Percentiles rank a stretch among this genome's conserved stretches.
Conservation (phyloP, 2,329 filamentous ascomycete genomes). For the Neofusicoccum sp. region DNA sequence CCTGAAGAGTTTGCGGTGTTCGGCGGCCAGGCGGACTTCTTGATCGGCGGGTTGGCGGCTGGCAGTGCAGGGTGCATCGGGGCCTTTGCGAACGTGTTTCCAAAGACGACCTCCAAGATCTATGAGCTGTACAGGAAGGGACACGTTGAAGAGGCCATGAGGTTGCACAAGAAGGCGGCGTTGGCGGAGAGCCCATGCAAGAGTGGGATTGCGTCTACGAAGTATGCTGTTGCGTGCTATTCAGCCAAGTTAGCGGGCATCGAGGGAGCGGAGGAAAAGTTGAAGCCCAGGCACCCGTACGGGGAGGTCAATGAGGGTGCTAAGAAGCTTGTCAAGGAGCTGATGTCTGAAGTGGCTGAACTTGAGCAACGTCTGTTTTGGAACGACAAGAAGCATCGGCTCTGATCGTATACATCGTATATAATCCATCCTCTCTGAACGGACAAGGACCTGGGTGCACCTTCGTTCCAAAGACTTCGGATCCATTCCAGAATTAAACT, state of each 20-base stretch:
- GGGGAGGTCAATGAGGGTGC: constrained; percentile 34
- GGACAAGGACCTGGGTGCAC: too few species aligned
- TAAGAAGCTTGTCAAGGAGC: neutral
- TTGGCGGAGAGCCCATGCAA: constrained; percentile 66
- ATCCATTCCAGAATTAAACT: too few species aligned
- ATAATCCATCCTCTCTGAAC: too few species aligned
- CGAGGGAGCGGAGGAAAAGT: constrained; percentile 53
- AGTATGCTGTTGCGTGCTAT: constrained; percentile 63
- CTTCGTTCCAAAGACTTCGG: too few species aligned
- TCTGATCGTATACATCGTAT: too few species aligned
- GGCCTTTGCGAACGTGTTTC: constrained; percentile 35
- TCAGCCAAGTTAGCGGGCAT: constrained; percentile 61
- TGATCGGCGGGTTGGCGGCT: constrained; percentile 55
- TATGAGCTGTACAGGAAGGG: constrained; percentile 62
- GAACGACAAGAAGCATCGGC: too few species aligned
- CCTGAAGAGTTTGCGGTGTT: constrained; percentile 62
- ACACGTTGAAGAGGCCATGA: constrained; percentile 56
- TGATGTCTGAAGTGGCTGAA: constrained; percentile 1
- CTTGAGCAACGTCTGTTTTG: neutral
- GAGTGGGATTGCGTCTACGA: constrained; percentile 64
- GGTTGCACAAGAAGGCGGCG: constrained; percentile 60
- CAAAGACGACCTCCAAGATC: constrained; percentile 55
- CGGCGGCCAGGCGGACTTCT: constrained; percentile 71
- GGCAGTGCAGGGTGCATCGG: constrained; percentile 56
- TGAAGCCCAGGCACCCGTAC: constrained; percentile 62